Evolutionary conservation across 179 eudicot genomes (phyloP).

Genomic region (Gypsophila paniculata): DNA sequence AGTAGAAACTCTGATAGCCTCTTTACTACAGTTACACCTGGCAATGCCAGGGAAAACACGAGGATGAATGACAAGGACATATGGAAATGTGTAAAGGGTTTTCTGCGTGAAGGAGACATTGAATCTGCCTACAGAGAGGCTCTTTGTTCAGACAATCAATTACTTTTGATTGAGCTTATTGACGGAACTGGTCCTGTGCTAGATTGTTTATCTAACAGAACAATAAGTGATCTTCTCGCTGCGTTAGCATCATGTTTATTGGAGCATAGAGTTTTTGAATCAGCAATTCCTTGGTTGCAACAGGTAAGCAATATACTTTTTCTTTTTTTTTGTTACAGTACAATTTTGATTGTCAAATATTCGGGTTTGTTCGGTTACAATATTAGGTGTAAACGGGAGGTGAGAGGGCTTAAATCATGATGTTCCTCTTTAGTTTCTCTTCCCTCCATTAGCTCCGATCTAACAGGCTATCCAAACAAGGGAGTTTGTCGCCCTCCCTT

Average conservation of each 20-base stretch:
- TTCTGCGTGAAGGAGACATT: conserved; percentile 53
- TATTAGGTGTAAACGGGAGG: no score
- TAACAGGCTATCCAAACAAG: no score
- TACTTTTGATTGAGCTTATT: conserved; percentile 60
- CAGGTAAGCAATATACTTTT: conserved; percentile 46
- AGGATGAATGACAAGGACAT: conserved; percentile 32
- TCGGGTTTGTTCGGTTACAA: no score
- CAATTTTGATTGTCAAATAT: no score
- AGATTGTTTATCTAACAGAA: conserved; percentile 60
- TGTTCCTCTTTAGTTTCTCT: no score
- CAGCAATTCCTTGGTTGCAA: conserved; percentile 75
- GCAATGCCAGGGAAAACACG: conserved; percentile 31
- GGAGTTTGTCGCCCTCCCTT: no score
- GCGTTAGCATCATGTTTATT: conserved; percentile 45
- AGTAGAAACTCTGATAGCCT: conserved; percentile 30
- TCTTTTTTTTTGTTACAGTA: no score
- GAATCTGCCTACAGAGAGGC: conserved; percentile 81
- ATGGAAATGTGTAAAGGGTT: conserved; percentile 48
- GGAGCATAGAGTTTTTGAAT: conserved; percentile 51
- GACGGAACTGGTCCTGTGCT: conserved; percentile 78
- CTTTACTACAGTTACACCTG: conserved; percentile 23
- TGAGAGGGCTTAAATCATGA: no score
- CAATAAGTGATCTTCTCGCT: conserved; percentile 47
- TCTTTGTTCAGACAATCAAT: conserved; percentile 51
- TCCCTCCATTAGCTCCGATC: no score